These are phyloP conservation scores for Aspergillus sp. DNA, from an alignment of 2,329 filamentous ascomycete species.

Conservation along the genomic window DNA sequence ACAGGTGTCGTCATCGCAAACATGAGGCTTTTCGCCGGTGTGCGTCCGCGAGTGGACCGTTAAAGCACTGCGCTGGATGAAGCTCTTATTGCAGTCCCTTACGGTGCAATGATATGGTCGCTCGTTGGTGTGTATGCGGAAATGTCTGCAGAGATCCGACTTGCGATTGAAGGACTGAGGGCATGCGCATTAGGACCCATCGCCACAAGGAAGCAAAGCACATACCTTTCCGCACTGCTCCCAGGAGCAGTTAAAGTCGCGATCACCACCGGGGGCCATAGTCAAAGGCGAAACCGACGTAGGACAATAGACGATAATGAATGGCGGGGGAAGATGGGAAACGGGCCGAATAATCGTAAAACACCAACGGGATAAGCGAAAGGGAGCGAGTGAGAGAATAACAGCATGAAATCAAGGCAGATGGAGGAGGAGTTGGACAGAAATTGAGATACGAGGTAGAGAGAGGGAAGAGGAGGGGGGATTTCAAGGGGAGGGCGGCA, in stretches of 20 bases:
- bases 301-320: not conserved
- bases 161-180: slow-evolving; percentile 40
- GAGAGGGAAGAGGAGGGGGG: not conserved
- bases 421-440: not conserved
- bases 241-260: slow-evolving; percentile 38
- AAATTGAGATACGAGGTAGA: not conserved
- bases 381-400: not conserved
- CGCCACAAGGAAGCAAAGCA: not conserved
- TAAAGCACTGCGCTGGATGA: slow-evolving; percentile 40
- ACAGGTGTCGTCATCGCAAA: slow-evolving; percentile 34
- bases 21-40: slow-evolving; percentile 37
- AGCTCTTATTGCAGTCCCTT: slow-evolving; percentile 38
- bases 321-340: not conserved
- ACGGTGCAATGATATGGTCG: slow-evolving; percentile 39
- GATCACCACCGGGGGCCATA: slow-evolving; percentile 33
- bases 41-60: slow-evolving; percentile 38
- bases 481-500: not conserved
- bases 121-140: slow-evolving; percentile 41
- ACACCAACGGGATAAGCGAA: not conserved
- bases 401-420: not conserved
- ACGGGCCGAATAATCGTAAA: not conserved
- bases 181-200: not conserved
- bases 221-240: slow-evolving; percentile 35
- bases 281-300: slow-evolving; percentile 3
- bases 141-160: slow-evolving; percentile 39